These are phyloP conservation scores for Heterobasidion occidentale DNA, from an alignment of 1,284 basidiomycete species.

Conservation along the genomic window DNA sequence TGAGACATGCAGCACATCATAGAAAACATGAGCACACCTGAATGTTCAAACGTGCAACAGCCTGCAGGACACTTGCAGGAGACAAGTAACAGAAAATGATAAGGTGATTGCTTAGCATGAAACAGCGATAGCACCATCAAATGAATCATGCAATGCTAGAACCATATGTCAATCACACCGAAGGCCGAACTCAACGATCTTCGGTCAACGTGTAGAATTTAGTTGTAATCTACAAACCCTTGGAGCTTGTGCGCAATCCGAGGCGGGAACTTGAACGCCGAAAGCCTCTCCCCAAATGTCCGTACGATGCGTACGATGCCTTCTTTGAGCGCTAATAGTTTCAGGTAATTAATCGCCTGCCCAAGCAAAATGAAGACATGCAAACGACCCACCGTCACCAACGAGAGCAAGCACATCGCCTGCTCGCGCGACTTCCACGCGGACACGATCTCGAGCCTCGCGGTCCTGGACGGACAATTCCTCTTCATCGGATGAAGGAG, in stretches of 20 bases:
- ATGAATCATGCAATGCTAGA: too few relatives aligned
- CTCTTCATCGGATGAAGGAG: constrained; percentile 28
- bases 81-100: too few relatives aligned
- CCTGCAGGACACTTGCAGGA: too few relatives aligned
- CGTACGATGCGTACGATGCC: constrained; percentile 59
- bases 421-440: constrained; percentile 39
- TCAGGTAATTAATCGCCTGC: neutral
- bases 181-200: too few relatives aligned
- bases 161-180: too few relatives aligned
- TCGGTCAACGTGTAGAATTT: neutral
- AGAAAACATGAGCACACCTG: too few relatives aligned
- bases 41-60: too few relatives aligned
- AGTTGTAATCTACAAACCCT: constrained; percentile 56
- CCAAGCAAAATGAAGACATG: neutral
- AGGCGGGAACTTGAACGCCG: constrained; percentile 73
- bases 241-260: constrained; percentile 59
- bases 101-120: too few relatives aligned
- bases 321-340: constrained; percentile 52
- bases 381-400: constrained; percentile 45
- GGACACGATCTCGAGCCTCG: constrained; percentile 24
- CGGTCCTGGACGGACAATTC: constrained; percentile 20
- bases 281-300: constrained; percentile 69
- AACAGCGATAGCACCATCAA: too few relatives aligned
- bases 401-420: constrained; percentile 49
- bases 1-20: too few relatives aligned